phyloP scores from a whole-genome alignment of 2,329 filamentous ascomycete genomes.

The Aspergillus fumigatus region DNA sequence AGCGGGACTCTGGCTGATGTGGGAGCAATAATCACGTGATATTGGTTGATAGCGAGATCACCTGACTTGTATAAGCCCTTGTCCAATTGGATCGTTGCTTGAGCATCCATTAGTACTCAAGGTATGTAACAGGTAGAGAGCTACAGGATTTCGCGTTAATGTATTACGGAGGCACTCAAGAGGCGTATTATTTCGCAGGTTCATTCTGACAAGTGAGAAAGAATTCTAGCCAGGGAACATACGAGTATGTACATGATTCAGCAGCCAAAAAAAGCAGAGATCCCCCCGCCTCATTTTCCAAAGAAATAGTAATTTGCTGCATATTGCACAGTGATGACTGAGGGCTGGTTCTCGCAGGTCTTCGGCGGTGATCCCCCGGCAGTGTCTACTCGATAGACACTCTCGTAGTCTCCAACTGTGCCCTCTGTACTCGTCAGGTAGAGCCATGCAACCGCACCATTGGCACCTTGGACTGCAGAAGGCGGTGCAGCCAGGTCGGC shows the following conservation, averaged over 20 bases:
- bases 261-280: background rate
- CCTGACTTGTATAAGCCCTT: conserved; percentile 24
- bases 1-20: conserved; percentile 19
- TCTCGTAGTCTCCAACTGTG: conserved; percentile 60
- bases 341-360: conserved; percentile 63
- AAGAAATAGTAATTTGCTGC: conserved; percentile 72
- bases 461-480: conserved; percentile 54
- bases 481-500: conserved; percentile 59
- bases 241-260: background rate
- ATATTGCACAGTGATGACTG: conserved; percentile 71
- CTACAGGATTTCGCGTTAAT: background rate
- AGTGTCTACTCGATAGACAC: conserved; percentile 80
- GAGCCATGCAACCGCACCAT: conserved; percentile 75
- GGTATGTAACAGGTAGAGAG: background rate
- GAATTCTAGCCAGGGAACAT: background rate
- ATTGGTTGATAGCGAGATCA: conserved; percentile 20
- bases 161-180: conserved; percentile 10
- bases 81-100: conserved; percentile 8
- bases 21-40: conserved; percentile 22
- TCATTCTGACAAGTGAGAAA: background rate
- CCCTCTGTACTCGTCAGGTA: conserved; percentile 55
- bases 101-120: background rate
- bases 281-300: conserved; percentile 18
- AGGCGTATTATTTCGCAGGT: background rate
- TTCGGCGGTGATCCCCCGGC: conserved; percentile 72